Evolutionary conservation across 2,329 filamentous ascomycete genomes (phyloP).

Genomic region (Penicillium psychrosexuale): DNA sequence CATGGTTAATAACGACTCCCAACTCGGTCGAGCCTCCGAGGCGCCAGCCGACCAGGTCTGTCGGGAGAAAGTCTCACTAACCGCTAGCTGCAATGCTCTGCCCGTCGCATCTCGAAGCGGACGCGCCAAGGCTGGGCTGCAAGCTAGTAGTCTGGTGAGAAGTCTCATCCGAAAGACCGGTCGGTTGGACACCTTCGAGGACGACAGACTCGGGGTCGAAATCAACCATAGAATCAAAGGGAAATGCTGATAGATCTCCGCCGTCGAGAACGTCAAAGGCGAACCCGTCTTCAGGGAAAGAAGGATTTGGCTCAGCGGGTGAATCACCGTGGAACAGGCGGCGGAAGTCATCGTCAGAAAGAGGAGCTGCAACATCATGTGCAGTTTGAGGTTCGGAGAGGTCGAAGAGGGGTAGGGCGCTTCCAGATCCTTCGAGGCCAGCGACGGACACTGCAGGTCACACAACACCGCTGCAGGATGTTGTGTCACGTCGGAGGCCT

Average conservation of each 20-base stretch:
- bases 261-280: constrained; percentile 64
- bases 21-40: constrained; percentile 34
- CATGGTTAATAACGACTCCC: constrained; percentile 48
- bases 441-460: constrained; percentile 99
- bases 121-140: constrained; percentile 55
- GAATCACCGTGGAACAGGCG: constrained; percentile 60
- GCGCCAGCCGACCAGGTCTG: constrained; percentile 34
- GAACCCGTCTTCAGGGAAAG: constrained; percentile 72
- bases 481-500: constrained; percentile 93
- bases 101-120: constrained; percentile 53
- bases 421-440: constrained; percentile 53
- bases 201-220: constrained; percentile 51
- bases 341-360: constrained; percentile 66
- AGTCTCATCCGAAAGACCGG: constrained; percentile 50
- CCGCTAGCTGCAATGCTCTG: constrained; percentile 52
- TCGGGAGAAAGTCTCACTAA: constrained; percentile 42
- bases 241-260: constrained; percentile 50
- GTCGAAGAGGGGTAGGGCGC: constrained; percentile 43
- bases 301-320: constrained; percentile 68
- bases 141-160: constrained; percentile 50
- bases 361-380: constrained; percentile 62
- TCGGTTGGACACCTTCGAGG: constrained; percentile 44
- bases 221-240: constrained; percentile 56
- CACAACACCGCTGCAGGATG: constrained; percentile 99
- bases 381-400: constrained; percentile 49